Conservation (phyloP, 495 filamentous ascomycete genomes). For the Trichoderma erinaceum region DNA sequence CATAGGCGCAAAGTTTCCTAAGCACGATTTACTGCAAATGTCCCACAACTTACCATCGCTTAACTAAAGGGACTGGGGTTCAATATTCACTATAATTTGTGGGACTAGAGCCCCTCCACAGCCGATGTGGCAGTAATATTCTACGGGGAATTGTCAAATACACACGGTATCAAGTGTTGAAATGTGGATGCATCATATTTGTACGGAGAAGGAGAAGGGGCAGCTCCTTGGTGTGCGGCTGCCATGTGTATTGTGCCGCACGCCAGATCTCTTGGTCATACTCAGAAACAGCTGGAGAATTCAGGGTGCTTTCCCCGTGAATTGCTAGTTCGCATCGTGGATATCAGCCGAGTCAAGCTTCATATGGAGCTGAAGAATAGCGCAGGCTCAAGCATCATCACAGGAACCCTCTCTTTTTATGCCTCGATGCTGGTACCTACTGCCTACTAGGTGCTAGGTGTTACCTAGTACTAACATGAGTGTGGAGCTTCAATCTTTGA, state of each 20-base stretch:
- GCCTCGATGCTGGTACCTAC: not conserved
- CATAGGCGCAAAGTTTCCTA: not conserved
- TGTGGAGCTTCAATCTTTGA: not conserved
- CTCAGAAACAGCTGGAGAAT: not conserved
- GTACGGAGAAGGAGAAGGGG: not conserved
- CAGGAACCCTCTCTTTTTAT: not conserved
- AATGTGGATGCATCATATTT: not conserved
- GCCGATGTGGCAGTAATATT: not conserved
- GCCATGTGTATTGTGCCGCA: not conserved
- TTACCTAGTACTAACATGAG: not conserved
- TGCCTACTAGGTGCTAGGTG: not conserved
- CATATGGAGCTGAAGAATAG: not conserved
- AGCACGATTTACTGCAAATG: not conserved
- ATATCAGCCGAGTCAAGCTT: not conserved
- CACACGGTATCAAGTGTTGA: not conserved
- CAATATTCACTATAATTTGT: conserved; percentile 8
- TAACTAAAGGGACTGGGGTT: not conserved
- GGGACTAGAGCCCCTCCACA: not conserved
- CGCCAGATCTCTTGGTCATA: not conserved
- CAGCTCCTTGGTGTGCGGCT: not conserved
- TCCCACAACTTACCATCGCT: conserved; percentile 3
- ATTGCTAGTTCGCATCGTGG: not conserved
- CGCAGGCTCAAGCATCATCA: not conserved
- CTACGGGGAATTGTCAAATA: not conserved
- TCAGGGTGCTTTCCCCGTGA: not conserved